Percentiles rank a stretch among this genome's conserved stretches.
These are phyloP conservation scores for Cryptococcus neoformans DNA, from an alignment of 1,284 basidiomycete species.

Conservation along the genomic window DNA sequence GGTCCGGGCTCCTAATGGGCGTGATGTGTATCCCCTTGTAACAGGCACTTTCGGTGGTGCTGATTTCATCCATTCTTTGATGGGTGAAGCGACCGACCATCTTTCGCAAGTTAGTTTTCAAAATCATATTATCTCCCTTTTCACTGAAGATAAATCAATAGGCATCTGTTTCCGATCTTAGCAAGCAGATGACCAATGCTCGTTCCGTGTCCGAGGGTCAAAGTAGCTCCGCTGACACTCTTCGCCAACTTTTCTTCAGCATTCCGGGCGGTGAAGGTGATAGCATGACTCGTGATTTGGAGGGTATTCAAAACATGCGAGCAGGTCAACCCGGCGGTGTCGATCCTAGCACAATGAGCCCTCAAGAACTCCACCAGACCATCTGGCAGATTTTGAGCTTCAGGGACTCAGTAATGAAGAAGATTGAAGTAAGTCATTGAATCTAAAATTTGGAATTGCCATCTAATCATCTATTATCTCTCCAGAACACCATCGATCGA, in stretches of 20 bases:
- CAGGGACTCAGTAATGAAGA: conserved; percentile 79
- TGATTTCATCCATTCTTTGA: conserved; percentile 73
- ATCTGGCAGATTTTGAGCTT: conserved; percentile 85
- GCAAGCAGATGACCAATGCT: conserved; percentile 70
- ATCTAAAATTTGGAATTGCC: not conserved
- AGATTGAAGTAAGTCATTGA: conserved; percentile 59
- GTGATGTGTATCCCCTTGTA: conserved; percentile 73
- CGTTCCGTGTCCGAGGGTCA: conserved; percentile 48
- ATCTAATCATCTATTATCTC: not conserved
- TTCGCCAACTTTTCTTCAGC: conserved; percentile 51
- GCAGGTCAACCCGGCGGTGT: conserved; percentile 58
- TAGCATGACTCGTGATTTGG: conserved; percentile 67
- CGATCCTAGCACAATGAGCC: conserved; percentile 73
- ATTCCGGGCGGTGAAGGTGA: conserved; percentile 59
- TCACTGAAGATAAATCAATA: conserved; percentile 38
- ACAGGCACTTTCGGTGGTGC: conserved; percentile 85
- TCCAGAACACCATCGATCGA: conserved; percentile 63
- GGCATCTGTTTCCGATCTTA: conserved; percentile 85
- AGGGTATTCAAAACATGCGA: conserved; percentile 67
- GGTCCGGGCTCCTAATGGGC: conserved; percentile 72
- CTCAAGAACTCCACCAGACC: conserved; percentile 75
- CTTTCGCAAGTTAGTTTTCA: conserved; percentile 26
- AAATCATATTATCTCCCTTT: not conserved
- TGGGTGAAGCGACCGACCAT: conserved; percentile 55
- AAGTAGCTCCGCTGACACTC: conserved; percentile 51